Conservation (phyloP, 164 flowering plant species). For the Taxillus chinensis region DNA sequence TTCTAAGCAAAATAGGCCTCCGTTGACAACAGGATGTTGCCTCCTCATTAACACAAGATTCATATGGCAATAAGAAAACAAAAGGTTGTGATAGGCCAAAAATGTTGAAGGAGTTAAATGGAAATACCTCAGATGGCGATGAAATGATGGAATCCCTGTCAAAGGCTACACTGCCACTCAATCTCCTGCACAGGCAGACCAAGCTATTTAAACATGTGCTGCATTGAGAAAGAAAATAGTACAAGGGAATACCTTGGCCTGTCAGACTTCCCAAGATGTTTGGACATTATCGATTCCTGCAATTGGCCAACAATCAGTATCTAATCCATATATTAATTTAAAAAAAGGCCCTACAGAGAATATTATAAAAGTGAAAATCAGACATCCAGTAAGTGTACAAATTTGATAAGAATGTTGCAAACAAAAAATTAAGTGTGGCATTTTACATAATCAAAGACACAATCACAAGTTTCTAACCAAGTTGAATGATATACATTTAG, state of each 20-base stretch:
- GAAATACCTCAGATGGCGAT: constrained; percentile 40
- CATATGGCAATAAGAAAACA: too few relatives aligned
- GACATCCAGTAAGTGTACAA: too few relatives aligned
- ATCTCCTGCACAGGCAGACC: constrained; percentile 24
- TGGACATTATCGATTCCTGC: constrained; percentile 88
- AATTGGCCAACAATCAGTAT: constrained; percentile 1
- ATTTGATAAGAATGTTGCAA: too few relatives aligned
- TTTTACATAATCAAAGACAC: too few relatives aligned
- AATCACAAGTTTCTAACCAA: too few relatives aligned
- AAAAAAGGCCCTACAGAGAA: neutral
- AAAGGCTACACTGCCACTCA: constrained; percentile 31
- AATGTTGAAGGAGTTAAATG: neutral
- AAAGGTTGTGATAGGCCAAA: too few relatives aligned
- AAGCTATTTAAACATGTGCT: neutral
- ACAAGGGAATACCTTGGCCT: constrained; percentile 47
- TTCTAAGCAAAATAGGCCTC: too few relatives aligned
- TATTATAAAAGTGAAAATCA: too few relatives aligned
- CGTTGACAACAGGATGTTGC: too few relatives aligned
- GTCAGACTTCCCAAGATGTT: constrained; percentile 60
- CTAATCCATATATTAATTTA: neutral
- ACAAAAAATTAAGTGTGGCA: too few relatives aligned
- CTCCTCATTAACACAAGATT: too few relatives aligned
- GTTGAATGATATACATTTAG: too few relatives aligned
- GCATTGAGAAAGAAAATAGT: neutral
- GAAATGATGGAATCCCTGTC: constrained; percentile 43